These are phyloP conservation scores for Linnemannia hyalina DNA, from an alignment of 192 early-diverging fungal genomes.

Conservation along the genomic window DNA sequence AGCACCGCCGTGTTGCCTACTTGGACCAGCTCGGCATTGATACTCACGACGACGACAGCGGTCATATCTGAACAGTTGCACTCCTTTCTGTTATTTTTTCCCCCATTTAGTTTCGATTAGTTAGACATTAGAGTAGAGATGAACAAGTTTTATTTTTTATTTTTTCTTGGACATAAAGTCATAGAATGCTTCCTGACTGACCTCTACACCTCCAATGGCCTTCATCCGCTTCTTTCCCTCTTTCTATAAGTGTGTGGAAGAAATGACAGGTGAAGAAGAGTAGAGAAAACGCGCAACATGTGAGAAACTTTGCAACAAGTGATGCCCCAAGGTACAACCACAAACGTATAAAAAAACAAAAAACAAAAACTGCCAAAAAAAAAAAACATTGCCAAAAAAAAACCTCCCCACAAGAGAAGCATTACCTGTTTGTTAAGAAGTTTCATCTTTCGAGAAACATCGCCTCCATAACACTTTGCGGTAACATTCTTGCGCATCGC, in stretches of 20 bases:
- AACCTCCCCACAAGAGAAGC: background rate
- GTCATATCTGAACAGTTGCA: background rate
- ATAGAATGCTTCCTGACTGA: slow-evolving; percentile 93
- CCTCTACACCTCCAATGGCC: slow-evolving; percentile 86
- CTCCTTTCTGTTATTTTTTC: background rate
- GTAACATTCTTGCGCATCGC: slow-evolving; percentile 96
- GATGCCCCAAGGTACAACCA: background rate
- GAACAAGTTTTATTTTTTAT: slow-evolving; percentile 3
- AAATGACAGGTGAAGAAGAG: background rate
- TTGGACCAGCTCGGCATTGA: slow-evolving; percentile 50
- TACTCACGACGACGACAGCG: slow-evolving; percentile 33
- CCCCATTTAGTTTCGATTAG: background rate
- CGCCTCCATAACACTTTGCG: slow-evolving; percentile 97
- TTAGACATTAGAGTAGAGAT: background rate
- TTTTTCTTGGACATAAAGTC: slow-evolving; percentile 70
- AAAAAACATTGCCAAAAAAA: background rate
- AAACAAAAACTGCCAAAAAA: background rate
- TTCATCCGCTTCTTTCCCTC: slow-evolving; percentile 96
- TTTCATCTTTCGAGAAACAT: slow-evolving; percentile 98
- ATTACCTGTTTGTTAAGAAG: slow-evolving; percentile 84
- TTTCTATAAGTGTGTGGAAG: slow-evolving; percentile 61
- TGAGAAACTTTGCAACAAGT: background rate
- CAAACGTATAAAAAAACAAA: background rate
- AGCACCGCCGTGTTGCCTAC: slow-evolving; percentile 53
- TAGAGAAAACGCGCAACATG: background rate